A percentile compares a stretch with the other conserved stretches of the same genome.
Conservation (phyloP, 139 green algal species). For the Limnomonas spitsbergensis region DNA sequence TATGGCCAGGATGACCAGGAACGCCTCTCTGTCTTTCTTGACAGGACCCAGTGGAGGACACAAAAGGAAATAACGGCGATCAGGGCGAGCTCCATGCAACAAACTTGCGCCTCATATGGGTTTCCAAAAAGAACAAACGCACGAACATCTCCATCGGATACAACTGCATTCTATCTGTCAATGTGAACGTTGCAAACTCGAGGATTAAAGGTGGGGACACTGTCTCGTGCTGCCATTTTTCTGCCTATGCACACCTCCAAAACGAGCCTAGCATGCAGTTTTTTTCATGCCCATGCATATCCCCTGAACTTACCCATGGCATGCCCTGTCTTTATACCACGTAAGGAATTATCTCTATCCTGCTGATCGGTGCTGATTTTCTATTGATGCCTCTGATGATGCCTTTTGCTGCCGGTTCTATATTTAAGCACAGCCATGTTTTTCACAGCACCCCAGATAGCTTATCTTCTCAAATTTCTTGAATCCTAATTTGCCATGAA, state of each 20-base stretch:
- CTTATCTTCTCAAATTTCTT: too few species aligned
- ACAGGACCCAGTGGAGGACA: conserved; percentile 61
- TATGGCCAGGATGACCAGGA: not conserved
- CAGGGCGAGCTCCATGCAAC: conserved; percentile 50
- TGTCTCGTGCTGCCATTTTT: not conserved
- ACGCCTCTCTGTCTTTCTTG: not conserved
- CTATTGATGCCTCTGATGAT: too few species aligned
- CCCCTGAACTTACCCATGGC: not conserved
- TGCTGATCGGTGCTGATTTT: too few species aligned
- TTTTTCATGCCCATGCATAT: not conserved
- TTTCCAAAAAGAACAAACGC: conserved; percentile 36
- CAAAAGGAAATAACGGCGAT: conserved; percentile 66
- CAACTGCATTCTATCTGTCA: conserved; percentile 55
- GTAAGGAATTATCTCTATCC: not conserved
- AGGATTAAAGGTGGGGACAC: conserved; percentile 49
- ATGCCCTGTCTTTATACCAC: not conserved
- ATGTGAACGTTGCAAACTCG: conserved; percentile 34
- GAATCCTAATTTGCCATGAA: too few species aligned
- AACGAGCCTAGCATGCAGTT: not conserved
- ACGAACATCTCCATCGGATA: conserved; percentile 65
- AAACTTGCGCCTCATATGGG: conserved; percentile 61
- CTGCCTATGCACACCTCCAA: not conserved
- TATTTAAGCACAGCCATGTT: too few species aligned
- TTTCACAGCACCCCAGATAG: too few species aligned
- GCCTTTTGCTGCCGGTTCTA: too few species aligned